phyloP scores from a whole-genome alignment of 257 asterid species.

The Perilla frutescens region DNA sequence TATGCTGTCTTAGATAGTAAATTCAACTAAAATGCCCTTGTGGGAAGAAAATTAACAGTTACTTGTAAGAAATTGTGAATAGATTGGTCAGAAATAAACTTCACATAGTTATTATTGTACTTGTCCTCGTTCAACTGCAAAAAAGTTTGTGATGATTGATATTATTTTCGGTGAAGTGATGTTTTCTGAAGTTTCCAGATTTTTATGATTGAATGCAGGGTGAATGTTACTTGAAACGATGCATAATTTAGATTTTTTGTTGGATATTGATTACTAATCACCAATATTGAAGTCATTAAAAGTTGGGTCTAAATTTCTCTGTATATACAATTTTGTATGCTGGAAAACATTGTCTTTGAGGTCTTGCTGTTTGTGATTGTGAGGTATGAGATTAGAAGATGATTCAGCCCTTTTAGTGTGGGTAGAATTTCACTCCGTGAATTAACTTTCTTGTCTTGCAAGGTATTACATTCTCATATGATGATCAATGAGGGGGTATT shows the following conservation, averaged over 20 bases:
- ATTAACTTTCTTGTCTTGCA: background rate
- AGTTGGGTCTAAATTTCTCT: background rate
- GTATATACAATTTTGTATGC: background rate
- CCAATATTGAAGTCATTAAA: constrained; percentile 4
- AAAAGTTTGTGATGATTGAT: constrained; percentile 18
- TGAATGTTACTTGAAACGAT: background rate
- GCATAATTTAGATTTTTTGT: no score
- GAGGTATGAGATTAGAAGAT: background rate
- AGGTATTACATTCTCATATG: no score
- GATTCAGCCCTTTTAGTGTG: background rate
- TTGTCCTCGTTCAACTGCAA: constrained; percentile 13
- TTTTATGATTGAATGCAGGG: background rate
- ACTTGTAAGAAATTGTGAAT: constrained; percentile 25
- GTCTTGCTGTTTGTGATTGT: constrained; percentile 11
- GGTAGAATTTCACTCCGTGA: background rate
- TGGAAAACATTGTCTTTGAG: constrained; percentile 12
- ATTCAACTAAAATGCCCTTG: constrained; percentile 15
- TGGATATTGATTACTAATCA: no score
- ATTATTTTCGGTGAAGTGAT: background rate
- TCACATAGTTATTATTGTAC: background rate
- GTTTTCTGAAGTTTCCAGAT: background rate
- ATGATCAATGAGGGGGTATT: background rate
- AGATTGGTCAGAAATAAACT: background rate
- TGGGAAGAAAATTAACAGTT: constrained; percentile 19
- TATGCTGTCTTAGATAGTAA: constrained; percentile 36